Evolutionary conservation across 23 red algal species (phyloP), one percentile per base, ranked within the genome.

Genomic region (Cyanidiococcus yangmingshanensis): DNA sequence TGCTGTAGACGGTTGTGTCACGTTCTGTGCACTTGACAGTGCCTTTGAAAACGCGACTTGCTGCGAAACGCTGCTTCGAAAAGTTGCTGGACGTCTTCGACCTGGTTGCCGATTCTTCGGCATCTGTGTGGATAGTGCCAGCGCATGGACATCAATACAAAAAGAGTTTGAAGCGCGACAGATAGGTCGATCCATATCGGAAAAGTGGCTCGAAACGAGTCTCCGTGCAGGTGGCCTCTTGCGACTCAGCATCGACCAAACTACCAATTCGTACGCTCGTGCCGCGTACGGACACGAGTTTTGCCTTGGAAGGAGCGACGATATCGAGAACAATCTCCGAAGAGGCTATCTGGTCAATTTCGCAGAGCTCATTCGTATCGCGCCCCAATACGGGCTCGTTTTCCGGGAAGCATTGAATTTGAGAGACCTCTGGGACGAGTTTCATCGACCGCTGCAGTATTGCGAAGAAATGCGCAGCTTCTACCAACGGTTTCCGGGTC

Each of bases 281-380:
- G 7, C 63, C 63, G 63, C 63, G 27, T 71, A 71, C 63, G 63
- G 63, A 25, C 63, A 71, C n/a, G n/a, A 27, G 63, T 71, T 32
- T 35, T 27, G 16, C 12, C 63, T 71, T 2, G 32, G 63, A 12
- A 12, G 15, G 63, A 30, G n/a, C 21, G 27, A 12, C 7, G 7
- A 7, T 3, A 35, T 12, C 3, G 32, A 35, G 7, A 29, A 7
- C 63, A 17, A 2, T 2, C 27, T 7, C 7, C 63, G 63, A 71
- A 35, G 32, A 29, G 3, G n/a, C n/a, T 71, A 71, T 35, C 63
- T 71, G 7, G 63, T 71, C 16, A 71, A 71, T 29, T 71, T 71
- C 32, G 63, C 12, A 71, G 63, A 71, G 27, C 63, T 71, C 16
- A 32, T 25, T 35, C 63, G 32, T 27, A 29, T 71, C n/a, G 63